A percentile compares a stretch with the other conserved stretches of the same genome.
Evolutionary conservation across 306 rosid species (phyloP).

Genomic region (Oemleria cerasiformis): DNA sequence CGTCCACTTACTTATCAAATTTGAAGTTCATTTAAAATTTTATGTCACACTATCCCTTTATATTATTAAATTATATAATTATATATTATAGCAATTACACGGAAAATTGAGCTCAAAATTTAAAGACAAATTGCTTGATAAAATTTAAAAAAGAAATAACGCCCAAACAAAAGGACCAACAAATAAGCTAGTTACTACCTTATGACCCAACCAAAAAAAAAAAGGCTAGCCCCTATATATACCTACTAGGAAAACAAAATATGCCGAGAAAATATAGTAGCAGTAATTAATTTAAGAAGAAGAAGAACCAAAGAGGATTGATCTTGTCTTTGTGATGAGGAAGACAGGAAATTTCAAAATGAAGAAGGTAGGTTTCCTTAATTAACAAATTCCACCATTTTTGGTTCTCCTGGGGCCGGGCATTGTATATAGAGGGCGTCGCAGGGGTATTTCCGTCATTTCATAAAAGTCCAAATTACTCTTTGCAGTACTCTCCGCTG

Average conservation of each 20-base stretch:
- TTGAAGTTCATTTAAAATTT: background rate
- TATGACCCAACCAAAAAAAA: no score
- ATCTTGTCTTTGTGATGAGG: background rate
- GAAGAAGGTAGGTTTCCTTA: background rate
- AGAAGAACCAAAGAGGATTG: background rate
- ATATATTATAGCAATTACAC: no score
- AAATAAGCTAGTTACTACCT: background rate
- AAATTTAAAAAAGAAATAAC: background rate
- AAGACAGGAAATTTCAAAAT: background rate
- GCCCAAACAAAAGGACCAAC: background rate
- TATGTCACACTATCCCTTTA: no score
- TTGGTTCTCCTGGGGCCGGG: background rate
- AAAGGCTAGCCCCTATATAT: no score
- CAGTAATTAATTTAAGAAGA: background rate
- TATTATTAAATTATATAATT: no score
- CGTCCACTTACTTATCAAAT: background rate
- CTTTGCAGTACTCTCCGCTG: constrained; percentile 7
- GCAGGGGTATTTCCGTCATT: background rate
- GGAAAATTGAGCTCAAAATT: background rate
- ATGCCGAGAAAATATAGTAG: no score
- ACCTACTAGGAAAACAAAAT: no score
- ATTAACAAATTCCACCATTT: background rate
- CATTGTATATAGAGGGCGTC: background rate
- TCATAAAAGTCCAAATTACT: background rate
- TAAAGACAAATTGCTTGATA: background rate